Conservation (phyloP, 257 asterid genomes). For the Linderniella brevidens region DNA sequence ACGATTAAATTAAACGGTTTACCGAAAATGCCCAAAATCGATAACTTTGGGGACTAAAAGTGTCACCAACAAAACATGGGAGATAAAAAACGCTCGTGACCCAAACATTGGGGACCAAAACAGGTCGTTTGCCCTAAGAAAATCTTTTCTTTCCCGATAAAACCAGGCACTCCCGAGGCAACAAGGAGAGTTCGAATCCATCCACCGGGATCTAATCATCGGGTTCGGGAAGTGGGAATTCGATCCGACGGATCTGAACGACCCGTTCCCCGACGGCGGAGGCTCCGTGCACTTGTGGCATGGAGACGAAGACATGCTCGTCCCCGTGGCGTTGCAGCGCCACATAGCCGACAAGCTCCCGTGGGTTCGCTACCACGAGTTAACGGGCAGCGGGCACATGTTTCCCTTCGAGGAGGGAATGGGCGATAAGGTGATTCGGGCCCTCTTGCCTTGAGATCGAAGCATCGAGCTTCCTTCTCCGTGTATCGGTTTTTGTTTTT, state of each 20-base stretch:
- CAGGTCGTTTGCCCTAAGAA: no score
- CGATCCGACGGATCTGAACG: constrained; percentile 51
- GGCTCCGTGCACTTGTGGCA: constrained; percentile 73
- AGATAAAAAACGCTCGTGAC: no score
- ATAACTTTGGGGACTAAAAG: no score
- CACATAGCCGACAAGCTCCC: constrained; percentile 48
- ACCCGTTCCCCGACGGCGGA: constrained; percentile 37
- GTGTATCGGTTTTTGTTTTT: neutral
- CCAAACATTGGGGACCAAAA: no score
- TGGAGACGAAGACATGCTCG: constrained; percentile 62
- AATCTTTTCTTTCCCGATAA: neutral
- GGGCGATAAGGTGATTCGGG: constrained; percentile 29
- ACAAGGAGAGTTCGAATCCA: constrained; percentile 67
- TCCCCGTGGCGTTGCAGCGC: constrained; percentile 50
- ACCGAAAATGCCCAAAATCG: no score
- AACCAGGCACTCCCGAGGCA: constrained; percentile 34
- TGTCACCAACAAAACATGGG: no score
- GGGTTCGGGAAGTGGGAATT: constrained; percentile 82
- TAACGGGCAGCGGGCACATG: constrained; percentile 66
- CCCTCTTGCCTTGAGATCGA: constrained; percentile 25
- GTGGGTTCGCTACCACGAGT: constrained; percentile 73
- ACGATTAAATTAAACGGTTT: no score
- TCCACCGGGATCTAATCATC: constrained; percentile 51
- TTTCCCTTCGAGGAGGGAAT: constrained; percentile 41
- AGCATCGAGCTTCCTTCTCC: neutral